Conservation (phyloP, 2,329 filamentous ascomycete species). For the Dothistroma septosporum region DNA sequence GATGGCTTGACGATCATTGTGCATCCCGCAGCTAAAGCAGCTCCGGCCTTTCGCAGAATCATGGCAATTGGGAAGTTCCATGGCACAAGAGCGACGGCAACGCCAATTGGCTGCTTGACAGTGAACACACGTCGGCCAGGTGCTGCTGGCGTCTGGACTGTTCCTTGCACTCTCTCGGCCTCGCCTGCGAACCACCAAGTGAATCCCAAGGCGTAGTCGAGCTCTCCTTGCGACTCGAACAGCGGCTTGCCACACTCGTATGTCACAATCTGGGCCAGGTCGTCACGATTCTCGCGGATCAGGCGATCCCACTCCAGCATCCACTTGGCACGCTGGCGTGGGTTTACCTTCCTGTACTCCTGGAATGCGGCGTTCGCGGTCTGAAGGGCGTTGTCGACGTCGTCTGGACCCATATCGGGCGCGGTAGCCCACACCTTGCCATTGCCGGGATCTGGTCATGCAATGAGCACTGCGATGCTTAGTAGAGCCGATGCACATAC, state of each 20-base stretch:
- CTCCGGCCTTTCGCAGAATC: conserved; percentile 63
- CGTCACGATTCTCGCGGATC: conserved; percentile 59
- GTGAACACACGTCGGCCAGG: conserved; percentile 64
- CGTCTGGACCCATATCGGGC: conserved; percentile 50
- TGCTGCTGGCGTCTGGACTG: conserved; percentile 55
- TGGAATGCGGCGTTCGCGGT: conserved; percentile 59
- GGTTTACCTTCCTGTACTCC: conserved; percentile 56
- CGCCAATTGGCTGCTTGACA: conserved; percentile 70
- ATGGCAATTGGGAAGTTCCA: conserved; percentile 60
- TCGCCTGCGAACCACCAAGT: conserved; percentile 59
- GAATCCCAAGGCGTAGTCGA: conserved; percentile 53
- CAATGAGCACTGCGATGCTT: background rate
- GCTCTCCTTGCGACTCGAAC: conserved; percentile 49
- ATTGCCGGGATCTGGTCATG: conserved; percentile 47
- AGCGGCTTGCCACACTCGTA: conserved; percentile 56
- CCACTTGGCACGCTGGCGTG: conserved; percentile 58
- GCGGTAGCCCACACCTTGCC: conserved; percentile 48
- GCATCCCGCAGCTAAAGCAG: conserved; percentile 67
- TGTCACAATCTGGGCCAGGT: conserved; percentile 60
- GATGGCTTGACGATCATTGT: conserved; percentile 70
- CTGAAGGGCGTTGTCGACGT: conserved; percentile 59
- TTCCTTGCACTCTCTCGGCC: conserved; percentile 60
- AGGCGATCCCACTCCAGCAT: conserved; percentile 63
- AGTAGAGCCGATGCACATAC: conserved; percentile 30
- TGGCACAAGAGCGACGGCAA: conserved; percentile 63